Evolutionary conservation across 371 early-diverging fungal genomes (phyloP).

Genomic region (Circinella minor): DNA sequence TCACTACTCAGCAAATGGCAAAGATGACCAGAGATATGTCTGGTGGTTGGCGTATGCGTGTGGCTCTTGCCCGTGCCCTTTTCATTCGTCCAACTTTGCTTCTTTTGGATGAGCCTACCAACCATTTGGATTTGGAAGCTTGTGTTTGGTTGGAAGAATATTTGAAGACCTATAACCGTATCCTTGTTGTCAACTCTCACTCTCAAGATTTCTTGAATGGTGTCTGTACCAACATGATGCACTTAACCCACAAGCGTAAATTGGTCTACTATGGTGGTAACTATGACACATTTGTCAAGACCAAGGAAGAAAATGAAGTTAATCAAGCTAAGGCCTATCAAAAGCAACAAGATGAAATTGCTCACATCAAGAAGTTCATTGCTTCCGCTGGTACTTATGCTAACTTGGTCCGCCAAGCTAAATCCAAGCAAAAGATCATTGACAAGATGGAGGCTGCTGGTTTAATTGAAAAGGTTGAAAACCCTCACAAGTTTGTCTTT

Average conservation of each 20-base stretch:
- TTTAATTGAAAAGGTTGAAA: conserved; percentile 90
- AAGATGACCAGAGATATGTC: conserved; percentile 94
- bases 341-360: conserved; percentile 98
- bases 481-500: conserved; percentile 80
- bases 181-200: conserved; percentile 96
- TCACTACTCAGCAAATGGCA: conserved; percentile 82
- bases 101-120: conserved; percentile 97
- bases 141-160: conserved; percentile 99
- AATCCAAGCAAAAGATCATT: conserved; percentile 98
- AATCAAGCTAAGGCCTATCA: conserved; percentile 98
- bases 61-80: conserved; percentile 96
- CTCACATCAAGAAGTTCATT: conserved; percentile 98
- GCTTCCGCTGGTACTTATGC: conserved; percentile 99
- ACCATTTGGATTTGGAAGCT: conserved; percentile 97
- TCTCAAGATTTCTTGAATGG: conserved; percentile 99
- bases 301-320: conserved; percentile 91
- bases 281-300: conserved; percentile 96
- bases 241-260: conserved; percentile 87
- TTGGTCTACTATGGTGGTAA: conserved; percentile 97
- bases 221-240: conserved; percentile 96
- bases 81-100: conserved; percentile 96
- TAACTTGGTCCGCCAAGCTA: conserved; percentile 98
- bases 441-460: conserved; percentile 99
- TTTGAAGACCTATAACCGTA: conserved; percentile 92
- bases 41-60: conserved; percentile 99